Percentiles rank a stretch among this genome's conserved stretches.
Conservation (phyloP, 352 stramenopile species). For the Phytopythium sindhum region DNA sequence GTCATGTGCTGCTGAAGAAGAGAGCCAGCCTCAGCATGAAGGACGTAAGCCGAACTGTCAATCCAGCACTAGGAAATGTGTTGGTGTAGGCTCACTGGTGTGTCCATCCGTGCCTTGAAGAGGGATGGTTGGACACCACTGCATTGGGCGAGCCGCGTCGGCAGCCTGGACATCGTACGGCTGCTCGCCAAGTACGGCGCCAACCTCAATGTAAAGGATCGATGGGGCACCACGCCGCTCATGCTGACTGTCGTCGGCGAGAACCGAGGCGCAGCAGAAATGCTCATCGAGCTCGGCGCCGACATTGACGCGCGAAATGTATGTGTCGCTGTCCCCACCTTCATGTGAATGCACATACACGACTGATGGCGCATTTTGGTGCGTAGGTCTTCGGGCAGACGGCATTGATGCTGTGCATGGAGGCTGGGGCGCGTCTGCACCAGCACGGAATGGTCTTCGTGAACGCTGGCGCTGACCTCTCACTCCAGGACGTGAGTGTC, state of each 20-base stretch:
- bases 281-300: slow-evolving; percentile 70
- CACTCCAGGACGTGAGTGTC: slow-evolving; percentile 54
- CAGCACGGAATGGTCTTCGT: slow-evolving; percentile 75
- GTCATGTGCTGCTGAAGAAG: slow-evolving; percentile 81
- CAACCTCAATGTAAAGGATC: slow-evolving; percentile 69
- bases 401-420: slow-evolving; percentile 62
- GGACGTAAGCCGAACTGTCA: slow-evolving; percentile 32
- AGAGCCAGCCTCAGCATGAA: slow-evolving; percentile 71
- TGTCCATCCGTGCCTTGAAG: slow-evolving; percentile 11
- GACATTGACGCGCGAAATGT: slow-evolving; percentile 71
- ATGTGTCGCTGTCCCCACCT: background rate
- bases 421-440: slow-evolving; percentile 53
- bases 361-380: background rate
- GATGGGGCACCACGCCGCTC: slow-evolving; percentile 72
- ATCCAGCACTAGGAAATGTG: background rate
- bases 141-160: slow-evolving; percentile 77
- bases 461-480: slow-evolving; percentile 55
- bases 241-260: slow-evolving; percentile 80
- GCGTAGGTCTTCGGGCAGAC: slow-evolving; percentile 72
- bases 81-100: background rate
- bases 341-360: background rate
- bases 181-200: slow-evolving; percentile 76
- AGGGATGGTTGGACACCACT: slow-evolving; percentile 72
- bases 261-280: slow-evolving; percentile 47
- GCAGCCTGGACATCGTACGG: slow-evolving; percentile 68